Conservation (phyloP, 208 protist genomes). For the Herpetomonas muscarum region DNA sequence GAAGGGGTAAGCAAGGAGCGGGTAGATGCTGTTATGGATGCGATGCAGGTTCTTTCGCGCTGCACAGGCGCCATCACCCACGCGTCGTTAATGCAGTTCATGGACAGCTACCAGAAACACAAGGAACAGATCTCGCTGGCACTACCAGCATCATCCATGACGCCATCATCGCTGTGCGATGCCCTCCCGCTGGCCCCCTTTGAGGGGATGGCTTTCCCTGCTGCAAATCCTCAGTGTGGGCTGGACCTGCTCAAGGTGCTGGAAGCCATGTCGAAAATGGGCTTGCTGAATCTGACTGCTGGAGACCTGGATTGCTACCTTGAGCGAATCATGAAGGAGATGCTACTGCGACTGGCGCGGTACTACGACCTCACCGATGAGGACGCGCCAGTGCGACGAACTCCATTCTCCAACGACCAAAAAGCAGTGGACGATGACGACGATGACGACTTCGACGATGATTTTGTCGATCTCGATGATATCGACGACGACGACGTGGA, state of each 20-base stretch:
- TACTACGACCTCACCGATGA: background rate
- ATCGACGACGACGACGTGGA: background rate
- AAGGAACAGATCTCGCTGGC: too few species aligned
- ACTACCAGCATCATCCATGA: too few species aligned
- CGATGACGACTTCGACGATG: background rate
- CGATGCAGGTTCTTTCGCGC: constrained; percentile 1
- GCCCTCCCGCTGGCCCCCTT: constrained; percentile 15
- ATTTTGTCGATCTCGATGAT: background rate
- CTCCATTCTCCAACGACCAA: background rate
- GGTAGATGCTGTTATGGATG: background rate
- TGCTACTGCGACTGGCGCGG: background rate
- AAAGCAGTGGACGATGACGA: background rate
- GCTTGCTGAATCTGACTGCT: constrained; percentile 11
- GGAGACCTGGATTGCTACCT: background rate
- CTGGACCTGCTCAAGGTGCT: constrained; percentile 16
- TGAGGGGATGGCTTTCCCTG: constrained; percentile 57
- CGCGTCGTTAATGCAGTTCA: background rate
- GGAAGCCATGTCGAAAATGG: background rate
- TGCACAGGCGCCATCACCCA: constrained; percentile 6
- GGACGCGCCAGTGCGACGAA: background rate
- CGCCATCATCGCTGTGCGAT: too few species aligned
- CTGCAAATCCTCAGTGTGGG: constrained; percentile 42
- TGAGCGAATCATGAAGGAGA: background rate
- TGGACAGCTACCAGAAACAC: background rate
- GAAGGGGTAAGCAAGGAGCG: background rate